Evolutionary conservation across 2,329 filamentous ascomycete genomes (phyloP).

Genomic region (Hymenoscyphus infarciens): DNA sequence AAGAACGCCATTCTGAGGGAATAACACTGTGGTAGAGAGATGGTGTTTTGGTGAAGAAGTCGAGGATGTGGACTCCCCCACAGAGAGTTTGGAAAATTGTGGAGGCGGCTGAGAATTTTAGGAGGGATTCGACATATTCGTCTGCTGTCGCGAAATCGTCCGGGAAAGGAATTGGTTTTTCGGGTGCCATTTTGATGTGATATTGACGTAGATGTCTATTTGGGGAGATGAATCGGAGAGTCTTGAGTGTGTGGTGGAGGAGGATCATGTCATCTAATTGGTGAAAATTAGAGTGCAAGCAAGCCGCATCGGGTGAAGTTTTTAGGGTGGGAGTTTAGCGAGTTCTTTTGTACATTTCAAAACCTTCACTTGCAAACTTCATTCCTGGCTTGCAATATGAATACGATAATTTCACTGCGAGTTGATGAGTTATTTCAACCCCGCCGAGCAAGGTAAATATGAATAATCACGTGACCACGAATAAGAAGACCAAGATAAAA

Average conservation of each 20-base stretch:
- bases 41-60: slow-evolving; percentile 86
- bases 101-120: slow-evolving; percentile 71
- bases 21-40: slow-evolving; percentile 77
- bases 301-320: slow-evolving; percentile 3
- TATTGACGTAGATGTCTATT: background rate
- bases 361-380: too few relatives aligned
- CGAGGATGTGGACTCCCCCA: slow-evolving; percentile 93
- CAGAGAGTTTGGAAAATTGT: slow-evolving; percentile 83
- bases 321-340: background rate
- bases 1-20: slow-evolving; percentile 76
- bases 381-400: too few relatives aligned
- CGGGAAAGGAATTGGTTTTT: slow-evolving; percentile 28
- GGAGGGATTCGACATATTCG: slow-evolving; percentile 72
- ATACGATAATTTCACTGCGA: too few relatives aligned
- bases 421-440: too few relatives aligned
- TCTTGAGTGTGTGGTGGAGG: slow-evolving; percentile 3
- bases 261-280: slow-evolving; percentile 9
- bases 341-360: background rate
- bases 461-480: too few relatives aligned
- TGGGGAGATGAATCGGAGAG: background rate
- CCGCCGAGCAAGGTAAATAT: too few relatives aligned
- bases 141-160: slow-evolving; percentile 62
- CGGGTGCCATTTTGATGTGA: slow-evolving; percentile 28
- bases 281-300: background rate
- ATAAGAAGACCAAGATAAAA: too few relatives aligned